Evolutionary conservation across 2,329 filamentous ascomycete genomes (phyloP), one percentile per base, ranked within the genome.

Genomic region (Xylaria sp.): DNA sequence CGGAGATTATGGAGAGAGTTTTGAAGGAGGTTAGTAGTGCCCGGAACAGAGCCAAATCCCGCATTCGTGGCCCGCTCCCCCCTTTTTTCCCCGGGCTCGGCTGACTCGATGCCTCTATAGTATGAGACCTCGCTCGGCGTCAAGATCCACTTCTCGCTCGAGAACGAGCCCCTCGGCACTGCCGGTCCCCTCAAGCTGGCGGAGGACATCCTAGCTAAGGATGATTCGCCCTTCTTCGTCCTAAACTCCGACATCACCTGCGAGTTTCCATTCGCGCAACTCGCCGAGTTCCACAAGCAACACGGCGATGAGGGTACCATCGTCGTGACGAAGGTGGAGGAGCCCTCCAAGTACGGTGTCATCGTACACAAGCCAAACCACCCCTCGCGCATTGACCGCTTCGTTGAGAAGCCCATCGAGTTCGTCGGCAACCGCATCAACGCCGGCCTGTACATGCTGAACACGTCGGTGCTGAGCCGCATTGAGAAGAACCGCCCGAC

Each of bases 351-450:
- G 78, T 99, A 97, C 74, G 93, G 93, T 85, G 93, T 99, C 66
- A 87, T 99, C 52, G 94, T 99, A 24, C 93, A 97, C 86, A 94
- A 96, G 81, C 91, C 92, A 59, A 90, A 88, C 74, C 91, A 96
- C 77, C 78, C 90, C 50, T 91, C 91, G 43, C 87, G 90, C 71
- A 97, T 99, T 75, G 94, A 99, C 77, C 92, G 94, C 65, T 99
- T 99, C 79, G 94, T 99, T 65, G 93, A 99, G 85, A 99, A 99
- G 83, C 93, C 93, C 37, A 91, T 97, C 72, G 91, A 97, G 78
- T 97, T 97, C 71, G 93, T 97, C 54, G 93, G 93, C 68, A 97
- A 97, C 84, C 90, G 93, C 63, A 97, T 97, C 83, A 97, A 97
- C 69, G 94, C 93, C 65, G 94, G 94, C 77, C 91, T 97, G 77